Conservation (phyloP, 108 stramenopile species). For the Parmales sp. region DNA sequence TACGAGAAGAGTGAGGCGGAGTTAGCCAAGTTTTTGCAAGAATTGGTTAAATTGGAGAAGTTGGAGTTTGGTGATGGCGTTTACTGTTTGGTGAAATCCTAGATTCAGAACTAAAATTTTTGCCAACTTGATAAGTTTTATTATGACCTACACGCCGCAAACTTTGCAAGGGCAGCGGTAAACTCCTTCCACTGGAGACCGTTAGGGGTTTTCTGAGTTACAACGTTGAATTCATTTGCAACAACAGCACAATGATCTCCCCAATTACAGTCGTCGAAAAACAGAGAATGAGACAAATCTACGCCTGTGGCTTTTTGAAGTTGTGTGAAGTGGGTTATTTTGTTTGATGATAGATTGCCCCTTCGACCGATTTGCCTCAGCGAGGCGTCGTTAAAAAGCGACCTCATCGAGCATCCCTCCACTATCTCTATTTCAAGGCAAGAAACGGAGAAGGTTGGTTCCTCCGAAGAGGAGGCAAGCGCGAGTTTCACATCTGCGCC, state of each 20-base stretch:
- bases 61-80: conserved; percentile 74
- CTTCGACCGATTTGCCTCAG: conserved; percentile 47
- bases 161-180: no score
- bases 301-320: conserved; percentile 39
- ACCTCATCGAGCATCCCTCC: conserved; percentile 33
- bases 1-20: conserved; percentile 73
- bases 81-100: conserved; percentile 66
- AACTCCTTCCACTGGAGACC: no score
- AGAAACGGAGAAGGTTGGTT: conserved; percentile 46
- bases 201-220: no score
- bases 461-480: conserved; percentile 46
- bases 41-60: conserved; percentile 64
- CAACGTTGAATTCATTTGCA: no score
- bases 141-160: no score
- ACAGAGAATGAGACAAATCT: conserved; percentile 48
- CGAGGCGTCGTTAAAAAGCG: conserved; percentile 30
- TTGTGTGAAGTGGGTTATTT: conserved; percentile 45
- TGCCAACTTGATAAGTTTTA: not conserved
- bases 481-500: conserved; percentile 28
- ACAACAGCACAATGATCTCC: no score
- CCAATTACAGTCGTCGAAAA: conserved; percentile 67
- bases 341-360: conserved; percentile 37
- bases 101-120: not conserved
- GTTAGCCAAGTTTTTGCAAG: conserved; percentile 54
- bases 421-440: conserved; percentile 48